phyloP scores from a whole-genome alignment of 1,139 yeast species.

The Blastobotrys ciferrii region DNA sequence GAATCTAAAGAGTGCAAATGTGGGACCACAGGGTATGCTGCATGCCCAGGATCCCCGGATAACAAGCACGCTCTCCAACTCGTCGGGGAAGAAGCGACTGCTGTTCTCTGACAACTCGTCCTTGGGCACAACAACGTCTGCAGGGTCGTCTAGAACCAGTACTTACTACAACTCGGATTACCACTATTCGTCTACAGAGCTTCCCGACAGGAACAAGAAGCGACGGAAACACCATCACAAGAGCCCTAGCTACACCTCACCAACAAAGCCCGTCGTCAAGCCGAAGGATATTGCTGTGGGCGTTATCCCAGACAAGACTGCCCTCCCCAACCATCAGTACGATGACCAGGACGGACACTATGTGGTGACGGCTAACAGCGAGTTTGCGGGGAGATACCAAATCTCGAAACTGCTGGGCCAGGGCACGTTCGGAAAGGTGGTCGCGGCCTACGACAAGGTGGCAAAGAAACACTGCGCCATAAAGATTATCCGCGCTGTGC shows the following conservation, averaged over 20 bases:
- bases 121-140: too few species aligned
- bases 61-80: slow-evolving; percentile 4
- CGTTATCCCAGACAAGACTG: slow-evolving; percentile 27
- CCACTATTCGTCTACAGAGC: slow-evolving; percentile 6
- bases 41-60: slow-evolving; percentile 1
- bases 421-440: slow-evolving; percentile 97
- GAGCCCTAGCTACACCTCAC: slow-evolving; percentile 19
- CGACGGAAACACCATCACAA: slow-evolving; percentile 4
- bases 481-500: slow-evolving; percentile 66
- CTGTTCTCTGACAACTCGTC: slow-evolving; percentile 3
- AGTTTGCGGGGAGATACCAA: slow-evolving; percentile 45
- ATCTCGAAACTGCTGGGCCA: slow-evolving; percentile 63
- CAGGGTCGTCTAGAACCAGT: not conserved
- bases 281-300: slow-evolving; percentile 34
- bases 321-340: slow-evolving; percentile 14
- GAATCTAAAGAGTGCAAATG: too few species aligned
- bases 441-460: slow-evolving; percentile 47
- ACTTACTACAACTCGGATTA: not conserved
- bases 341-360: slow-evolving; percentile 45
- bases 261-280: slow-evolving; percentile 30
- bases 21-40: not conserved
- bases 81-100: slow-evolving; percentile 4
- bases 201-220: slow-evolving; percentile 7
- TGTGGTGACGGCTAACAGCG: slow-evolving; percentile 34
- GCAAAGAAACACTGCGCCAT: slow-evolving; percentile 75